A percentile compares a stretch with the other conserved stretches of the same genome.
These are phyloP conservation scores for Raffaelea ambrosiae DNA, from an alignment of 2,329 filamentous ascomycete genomes.

Conservation along the genomic window DNA sequence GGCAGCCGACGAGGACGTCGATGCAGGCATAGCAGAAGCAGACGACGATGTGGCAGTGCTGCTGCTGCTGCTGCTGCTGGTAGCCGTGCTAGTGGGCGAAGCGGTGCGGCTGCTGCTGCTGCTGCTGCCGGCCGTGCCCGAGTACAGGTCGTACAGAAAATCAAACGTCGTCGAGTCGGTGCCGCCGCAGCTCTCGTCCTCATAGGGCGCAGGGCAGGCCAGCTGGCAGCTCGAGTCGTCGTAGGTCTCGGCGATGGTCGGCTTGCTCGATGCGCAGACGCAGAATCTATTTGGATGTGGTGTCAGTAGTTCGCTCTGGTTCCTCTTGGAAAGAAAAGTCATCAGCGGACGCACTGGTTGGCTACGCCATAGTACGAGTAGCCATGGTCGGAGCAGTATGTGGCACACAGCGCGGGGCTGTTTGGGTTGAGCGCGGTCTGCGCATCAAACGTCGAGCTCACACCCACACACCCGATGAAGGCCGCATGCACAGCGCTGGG, in stretches of 20 bases:
- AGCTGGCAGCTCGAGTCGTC: slow-evolving; percentile 9
- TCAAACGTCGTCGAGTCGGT: slow-evolving; percentile 8
- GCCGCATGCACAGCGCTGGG: slow-evolving; percentile 6
- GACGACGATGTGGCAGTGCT: not conserved
- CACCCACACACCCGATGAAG: slow-evolving; percentile 11
- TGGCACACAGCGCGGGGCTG: slow-evolving; percentile 9
- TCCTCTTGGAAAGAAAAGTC: too few relatives aligned
- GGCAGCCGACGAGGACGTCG: not conserved
- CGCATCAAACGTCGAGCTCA: slow-evolving; percentile 12
- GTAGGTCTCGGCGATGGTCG: slow-evolving; percentile 12
- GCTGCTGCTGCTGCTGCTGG: not conserved
- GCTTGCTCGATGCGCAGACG: slow-evolving; percentile 4
- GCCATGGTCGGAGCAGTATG: slow-evolving; percentile 6
- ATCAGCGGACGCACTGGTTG: slow-evolving; percentile 5
- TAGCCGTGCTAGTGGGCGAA: not conserved
- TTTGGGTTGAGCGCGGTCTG: slow-evolving; percentile 5
- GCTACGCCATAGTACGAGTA: slow-evolving; percentile 12
- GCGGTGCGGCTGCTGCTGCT: not conserved
- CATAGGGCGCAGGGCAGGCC: slow-evolving; percentile 9
- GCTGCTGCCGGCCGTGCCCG: not conserved
- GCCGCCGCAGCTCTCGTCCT: slow-evolving; percentile 10
- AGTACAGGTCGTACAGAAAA: slow-evolving; percentile 14
- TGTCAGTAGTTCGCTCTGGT: not conserved
- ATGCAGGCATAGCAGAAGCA: not conserved
- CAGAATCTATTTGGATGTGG: slow-evolving; percentile 13